Conservation (phyloP, 2,329 filamentous ascomycete genomes). For the Calonectria crousiana region DNA sequence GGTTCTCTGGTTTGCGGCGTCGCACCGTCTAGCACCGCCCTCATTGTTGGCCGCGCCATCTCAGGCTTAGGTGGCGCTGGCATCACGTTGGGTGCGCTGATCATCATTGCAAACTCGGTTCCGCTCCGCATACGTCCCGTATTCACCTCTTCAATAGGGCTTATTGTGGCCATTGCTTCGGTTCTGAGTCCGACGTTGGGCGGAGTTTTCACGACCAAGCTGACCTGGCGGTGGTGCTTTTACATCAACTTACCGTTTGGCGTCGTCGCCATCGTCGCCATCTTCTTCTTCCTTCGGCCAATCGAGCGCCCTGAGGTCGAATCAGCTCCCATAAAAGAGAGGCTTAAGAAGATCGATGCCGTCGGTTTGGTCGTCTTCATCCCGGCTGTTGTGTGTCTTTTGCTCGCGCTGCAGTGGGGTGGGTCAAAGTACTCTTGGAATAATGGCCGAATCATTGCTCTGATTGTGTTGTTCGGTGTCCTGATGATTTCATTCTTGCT, state of each 20-base stretch:
- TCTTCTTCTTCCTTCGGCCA: slow-evolving; percentile 47
- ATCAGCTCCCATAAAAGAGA: slow-evolving; percentile 34
- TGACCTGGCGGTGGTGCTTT: slow-evolving; percentile 56
- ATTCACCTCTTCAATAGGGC: slow-evolving; percentile 49
- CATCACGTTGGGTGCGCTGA: slow-evolving; percentile 58
- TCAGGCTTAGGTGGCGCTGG: slow-evolving; percentile 56
- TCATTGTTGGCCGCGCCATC: slow-evolving; percentile 51
- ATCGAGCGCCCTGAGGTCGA: slow-evolving; percentile 36
- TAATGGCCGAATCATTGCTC: slow-evolving; percentile 37
- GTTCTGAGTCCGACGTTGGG: slow-evolving; percentile 50
- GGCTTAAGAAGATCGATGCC: slow-evolving; percentile 44
- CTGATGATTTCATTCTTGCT: slow-evolving; percentile 50
- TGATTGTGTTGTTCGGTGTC: slow-evolving; percentile 48
- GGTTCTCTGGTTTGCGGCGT: slow-evolving; percentile 56
- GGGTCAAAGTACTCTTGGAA: slow-evolving; percentile 50
- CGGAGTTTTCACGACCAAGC: slow-evolving; percentile 49
- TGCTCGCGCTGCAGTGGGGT: slow-evolving; percentile 65
- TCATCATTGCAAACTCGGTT: slow-evolving; percentile 54
- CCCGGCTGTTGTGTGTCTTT: slow-evolving; percentile 57
- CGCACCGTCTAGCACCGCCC: slow-evolving; percentile 46
- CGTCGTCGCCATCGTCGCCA: slow-evolving; percentile 46
- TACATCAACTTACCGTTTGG: slow-evolving; percentile 56
- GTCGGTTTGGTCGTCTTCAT: slow-evolving; percentile 48
- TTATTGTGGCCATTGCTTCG: slow-evolving; percentile 59
- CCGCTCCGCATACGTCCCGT: slow-evolving; percentile 49